phyloP scores from a whole-genome alignment of 2,329 filamentous ascomycete genomes.

The Saccharata proteae region DNA sequence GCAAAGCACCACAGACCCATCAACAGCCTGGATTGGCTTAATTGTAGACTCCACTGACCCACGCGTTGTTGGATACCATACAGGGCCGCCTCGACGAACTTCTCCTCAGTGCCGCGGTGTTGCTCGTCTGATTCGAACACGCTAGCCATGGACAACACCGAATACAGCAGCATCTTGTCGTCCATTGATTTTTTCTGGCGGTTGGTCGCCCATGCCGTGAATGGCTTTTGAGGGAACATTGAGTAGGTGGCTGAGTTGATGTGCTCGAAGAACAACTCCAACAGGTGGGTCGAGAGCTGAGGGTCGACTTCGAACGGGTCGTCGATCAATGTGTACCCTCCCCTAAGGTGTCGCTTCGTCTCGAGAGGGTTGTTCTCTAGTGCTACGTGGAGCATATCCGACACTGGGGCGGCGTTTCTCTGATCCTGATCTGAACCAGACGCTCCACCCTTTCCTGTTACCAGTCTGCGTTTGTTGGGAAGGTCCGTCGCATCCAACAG shows the following conservation, averaged over 20 bases:
- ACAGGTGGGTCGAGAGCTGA: conserved; percentile 37
- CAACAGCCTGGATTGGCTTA: conserved; percentile 56
- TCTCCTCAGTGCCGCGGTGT: conserved; percentile 45
- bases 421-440: no score
- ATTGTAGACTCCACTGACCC: conserved; percentile 45
- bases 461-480: no score
- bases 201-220: conserved; percentile 42
- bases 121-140: conserved; percentile 42
- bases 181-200: conserved; percentile 36
- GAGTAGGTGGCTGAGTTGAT: conserved; percentile 42
- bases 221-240: conserved; percentile 43
- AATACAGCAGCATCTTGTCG: conserved; percentile 50
- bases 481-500: no score
- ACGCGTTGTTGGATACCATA: conserved; percentile 20
- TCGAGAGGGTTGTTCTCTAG: no score
- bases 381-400: no score
- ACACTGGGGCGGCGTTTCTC: no score
- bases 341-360: no score
- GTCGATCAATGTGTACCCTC: conserved; percentile 10
- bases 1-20: conserved; percentile 56
- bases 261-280: conserved; percentile 46
- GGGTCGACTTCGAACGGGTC: conserved; percentile 44
- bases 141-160: conserved; percentile 45
- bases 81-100: conserved; percentile 10
- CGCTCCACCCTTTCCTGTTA: no score